Evolutionary conservation across 176 grass and related monocot species (phyloP).

Genomic region (Elymus sibiricus): DNA sequence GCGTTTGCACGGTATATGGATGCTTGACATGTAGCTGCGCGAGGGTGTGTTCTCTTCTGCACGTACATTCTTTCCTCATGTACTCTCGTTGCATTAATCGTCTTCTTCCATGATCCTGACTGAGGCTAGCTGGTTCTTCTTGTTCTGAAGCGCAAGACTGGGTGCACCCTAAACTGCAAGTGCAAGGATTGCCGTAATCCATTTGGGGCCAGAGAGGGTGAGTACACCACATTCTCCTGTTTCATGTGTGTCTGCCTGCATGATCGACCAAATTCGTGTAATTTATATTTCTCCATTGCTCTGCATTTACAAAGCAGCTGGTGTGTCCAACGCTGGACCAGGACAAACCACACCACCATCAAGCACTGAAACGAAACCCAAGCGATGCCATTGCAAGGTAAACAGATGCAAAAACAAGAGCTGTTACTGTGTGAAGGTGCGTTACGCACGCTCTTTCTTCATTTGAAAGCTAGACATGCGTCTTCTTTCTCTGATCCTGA

Average conservation of each 20-base stretch:
- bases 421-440: too few relatives aligned
- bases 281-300: neutral
- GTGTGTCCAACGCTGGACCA: too few relatives aligned
- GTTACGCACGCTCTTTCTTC: too few relatives aligned
- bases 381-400: too few relatives aligned
- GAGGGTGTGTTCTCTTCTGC: neutral
- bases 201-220: neutral
- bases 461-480: too few relatives aligned
- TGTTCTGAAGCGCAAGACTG: neutral
- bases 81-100: neutral
- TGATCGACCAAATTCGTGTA: neutral
- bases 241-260: neutral
- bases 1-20: too few relatives aligned
- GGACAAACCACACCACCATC: too few relatives aligned
- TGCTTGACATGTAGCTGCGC: too few relatives aligned
- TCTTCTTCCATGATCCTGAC: neutral
- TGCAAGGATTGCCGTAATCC: neutral
- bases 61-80: neutral
- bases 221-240: neutral
- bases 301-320: too few relatives aligned
- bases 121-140: neutral
- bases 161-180: neutral
- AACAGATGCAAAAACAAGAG: too few relatives aligned
- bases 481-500: too few relatives aligned
- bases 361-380: too few relatives aligned